Evolutionary conservation across 805 yeast genomes (phyloP), one percentile per base, ranked within the genome.

Genomic region (Naumovozyma baii): DNA sequence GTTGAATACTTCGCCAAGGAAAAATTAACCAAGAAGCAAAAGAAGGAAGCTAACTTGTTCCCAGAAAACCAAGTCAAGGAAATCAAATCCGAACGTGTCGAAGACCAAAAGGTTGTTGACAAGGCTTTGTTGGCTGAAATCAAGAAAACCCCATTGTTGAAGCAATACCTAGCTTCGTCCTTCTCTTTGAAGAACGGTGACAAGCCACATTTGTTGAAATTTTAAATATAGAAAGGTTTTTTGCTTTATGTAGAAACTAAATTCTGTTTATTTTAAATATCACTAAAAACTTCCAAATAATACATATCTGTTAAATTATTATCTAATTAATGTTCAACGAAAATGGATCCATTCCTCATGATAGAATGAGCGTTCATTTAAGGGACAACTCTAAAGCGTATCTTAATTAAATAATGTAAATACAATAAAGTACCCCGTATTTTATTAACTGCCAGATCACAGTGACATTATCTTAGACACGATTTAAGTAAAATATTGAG

Each of bases 161-260:
- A 85, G 74, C 94, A 87, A 74, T 88, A 88, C 83, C 79, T 88
- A 67, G 80, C 95, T 57, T 67, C 95, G 59, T 74, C 94, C 55
- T 88, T 88, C 87, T 82, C 95, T 59, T 80, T 90, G 73, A 87
- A 85, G 83, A 78, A 76, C 73, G 96, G 96, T 72, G 97, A 88
- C 78, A 85, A 76, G 72, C 97, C 97, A 63, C 97, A 88, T 74
- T 80, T 83, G 68, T 83, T 90, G 80, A 85, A 83, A 78, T 88
- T 90, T 74, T 88, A 86, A 82, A 59, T 50, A 36, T 34, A 22
- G 26, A 22, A 22, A 22, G 26, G 26, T 22, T 22, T 10, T 22
- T 22, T 22, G 7, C 26, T 22, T 22, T 22, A 22, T 22, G 26
- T 22, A 22, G 26, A 22, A 22, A 22, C 7, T 22, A 22, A 22